Evolutionary conservation across 192 early-diverging fungal genomes (phyloP), one percentile per base, ranked within the genome.

Genomic region (Geranomyces michiganensis): DNA sequence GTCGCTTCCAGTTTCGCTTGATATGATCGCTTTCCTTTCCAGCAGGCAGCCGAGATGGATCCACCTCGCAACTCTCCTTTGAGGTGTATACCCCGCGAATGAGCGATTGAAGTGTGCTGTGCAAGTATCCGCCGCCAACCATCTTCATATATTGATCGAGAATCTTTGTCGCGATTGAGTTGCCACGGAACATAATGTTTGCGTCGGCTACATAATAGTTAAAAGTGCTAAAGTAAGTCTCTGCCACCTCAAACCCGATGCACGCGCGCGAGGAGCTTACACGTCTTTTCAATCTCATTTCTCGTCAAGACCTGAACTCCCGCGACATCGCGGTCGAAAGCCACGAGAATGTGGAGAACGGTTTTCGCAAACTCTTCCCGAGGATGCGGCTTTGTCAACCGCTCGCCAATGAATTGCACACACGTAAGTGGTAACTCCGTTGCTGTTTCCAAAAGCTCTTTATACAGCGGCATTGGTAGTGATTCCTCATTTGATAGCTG

Each of bases 81-180:
- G 64, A 51, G 10, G 62, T 62, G 31, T 78, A 79, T 1, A 80
- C 64, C 14, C 58, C 62, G 15, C 51, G 33, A 29, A 78, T 74
- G 10, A 76, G 68, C 21, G 74, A 58, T 31, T 43, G 32, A 0
- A 87, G 43, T 17, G 82, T 85, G 17, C 15, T 53, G 30, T 81
- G 71, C 19, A 88, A 70, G 63, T 86, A 88, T n/a, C 75, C 74
- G 46, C 62, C 32, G 4, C 77, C 87, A 31, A 84, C 43, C 22
- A 72, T 59, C 68, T 88, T 86, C 85, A 88, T 85, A 63, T 84
- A 88, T 47, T 83, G 73, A 45, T 88, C 87, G 0, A 88, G 65
- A 27, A 75, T 64, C 70, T 88, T 88, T 24, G 83, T 87, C 9
- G 85, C 77, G 27, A 88, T 56, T 5, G 83, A 77, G 47, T 86